phyloP scores from a whole-genome alignment of 2,329 filamentous ascomycete genomes.

The Trichoderma harzianum region DNA sequence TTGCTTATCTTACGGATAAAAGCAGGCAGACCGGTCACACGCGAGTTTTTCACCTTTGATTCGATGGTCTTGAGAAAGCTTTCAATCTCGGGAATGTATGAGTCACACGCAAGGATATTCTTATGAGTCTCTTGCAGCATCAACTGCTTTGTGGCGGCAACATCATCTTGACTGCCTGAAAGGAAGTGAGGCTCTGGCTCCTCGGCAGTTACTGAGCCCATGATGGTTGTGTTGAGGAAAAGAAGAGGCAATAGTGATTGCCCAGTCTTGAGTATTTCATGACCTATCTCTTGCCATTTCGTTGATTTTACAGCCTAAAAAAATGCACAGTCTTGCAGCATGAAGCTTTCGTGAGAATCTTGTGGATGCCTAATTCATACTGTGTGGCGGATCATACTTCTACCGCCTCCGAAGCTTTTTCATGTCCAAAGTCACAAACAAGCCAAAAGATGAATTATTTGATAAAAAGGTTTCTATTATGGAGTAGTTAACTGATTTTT shows the following conservation, averaged over 20 bases:
- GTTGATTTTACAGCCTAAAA: not conserved
- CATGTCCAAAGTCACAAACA: not conserved
- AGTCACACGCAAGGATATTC: constrained; percentile 15
- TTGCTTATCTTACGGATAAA: constrained; percentile 24
- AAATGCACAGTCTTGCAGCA: not conserved
- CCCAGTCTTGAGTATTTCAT: not conserved
- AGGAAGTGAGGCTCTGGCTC: not conserved
- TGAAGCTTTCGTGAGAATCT: not conserved
- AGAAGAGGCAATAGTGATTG: not conserved
- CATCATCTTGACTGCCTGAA: not conserved
- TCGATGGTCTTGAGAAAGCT: constrained; percentile 18
- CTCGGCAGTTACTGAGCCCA: not conserved
- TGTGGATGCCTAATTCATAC: constrained; percentile 12
- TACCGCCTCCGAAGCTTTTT: not conserved
- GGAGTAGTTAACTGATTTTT: not conserved
- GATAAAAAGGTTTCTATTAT: not conserved
- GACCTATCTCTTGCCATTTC: not conserved
- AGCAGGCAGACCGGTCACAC: constrained; percentile 24
- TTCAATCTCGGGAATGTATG: constrained; percentile 23
- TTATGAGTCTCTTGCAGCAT: constrained; percentile 18
- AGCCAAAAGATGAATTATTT: too few relatives aligned
- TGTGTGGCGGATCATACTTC: constrained; percentile 12
- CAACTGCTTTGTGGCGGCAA: not conserved
- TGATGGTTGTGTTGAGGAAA: not conserved
- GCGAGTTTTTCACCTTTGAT: constrained; percentile 12